Base-by-base conservation (phyloP, 2,329 filamentous ascomycete species). In the Emmonsiellopsis sp. region DNA sequence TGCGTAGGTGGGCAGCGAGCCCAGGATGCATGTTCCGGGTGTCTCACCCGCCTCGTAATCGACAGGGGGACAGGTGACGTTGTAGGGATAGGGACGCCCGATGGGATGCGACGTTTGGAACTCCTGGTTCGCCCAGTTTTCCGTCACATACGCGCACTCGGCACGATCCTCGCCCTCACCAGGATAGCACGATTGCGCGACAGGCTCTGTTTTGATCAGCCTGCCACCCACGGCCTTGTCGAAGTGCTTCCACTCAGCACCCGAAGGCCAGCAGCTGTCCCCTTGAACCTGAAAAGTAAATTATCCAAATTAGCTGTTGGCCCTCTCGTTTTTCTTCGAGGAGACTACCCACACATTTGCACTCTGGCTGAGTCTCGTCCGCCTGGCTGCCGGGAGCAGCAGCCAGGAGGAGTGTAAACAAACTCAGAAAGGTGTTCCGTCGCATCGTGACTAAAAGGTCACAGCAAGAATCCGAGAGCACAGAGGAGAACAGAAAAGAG, bases 261-360 rank as follows among this genome's bases (percentile, higher is more conserved):
- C 30, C 0, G 65, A 63, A 0, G 81, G 81, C 79, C 81, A 85
- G 60, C 71, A 74, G 0, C 56, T n/a, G 53, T 82, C 77, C n/a
- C 73, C 75, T 0, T 80, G 80, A 34, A 15, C 15, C 37, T 40
- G 37, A 26, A 26, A 26, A 26, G 20, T 26, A 26, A 26, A 26
- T 2, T 26, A 26, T 3, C 20, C 20, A 26, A 26, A 26, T 26
- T 26, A 26, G 20, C 20, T 5, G 5, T 26, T 26, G 3, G 20
- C 20, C 5, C 20, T 26, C 20, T 26, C 3, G 3, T 5, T 5
- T 2, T 41, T 41, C 38, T 13, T 15, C 5, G 38, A 15, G 11
- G 38, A 11, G 11, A 41, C 11, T 41, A 41, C 38, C 38, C 20
- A 26, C 20, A 26, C 20, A 26, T 26, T 5, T 26, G 20, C 20